phyloP scores from a whole-genome alignment of 495 filamentous ascomycete genomes.

The Neurospora terricola region DNA sequence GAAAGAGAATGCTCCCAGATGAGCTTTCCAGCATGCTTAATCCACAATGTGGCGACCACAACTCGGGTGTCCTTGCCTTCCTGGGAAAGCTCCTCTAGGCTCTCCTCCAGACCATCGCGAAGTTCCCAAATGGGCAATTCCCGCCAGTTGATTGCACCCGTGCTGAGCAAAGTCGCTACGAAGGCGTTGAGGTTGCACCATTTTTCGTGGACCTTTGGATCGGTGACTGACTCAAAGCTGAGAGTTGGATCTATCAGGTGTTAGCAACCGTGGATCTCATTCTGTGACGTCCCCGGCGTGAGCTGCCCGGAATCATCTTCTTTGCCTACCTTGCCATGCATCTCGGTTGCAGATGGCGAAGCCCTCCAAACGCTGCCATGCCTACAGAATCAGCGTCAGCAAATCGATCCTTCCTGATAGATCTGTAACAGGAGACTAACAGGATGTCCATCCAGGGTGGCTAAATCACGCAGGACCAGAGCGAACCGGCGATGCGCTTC shows the following conservation, averaged over 20 bases:
- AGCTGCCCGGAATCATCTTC: not conserved
- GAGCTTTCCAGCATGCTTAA: not conserved
- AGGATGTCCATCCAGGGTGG: not conserved
- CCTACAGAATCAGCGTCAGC: not conserved
- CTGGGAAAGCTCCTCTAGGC: not conserved
- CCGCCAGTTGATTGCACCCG: not conserved
- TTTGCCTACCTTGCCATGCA: not conserved
- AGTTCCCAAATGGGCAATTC: not conserved
- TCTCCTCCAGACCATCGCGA: not conserved
- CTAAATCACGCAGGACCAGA: not conserved
- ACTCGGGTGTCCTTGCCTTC: not conserved
- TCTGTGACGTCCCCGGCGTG: not conserved
- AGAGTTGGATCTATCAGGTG: not conserved
- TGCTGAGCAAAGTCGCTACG: not conserved
- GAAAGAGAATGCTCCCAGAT: not conserved
- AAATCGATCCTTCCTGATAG: not conserved
- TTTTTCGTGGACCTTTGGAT: not conserved
- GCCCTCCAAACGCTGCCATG: not conserved
- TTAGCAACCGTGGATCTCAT: not conserved
- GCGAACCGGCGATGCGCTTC: not conserved
- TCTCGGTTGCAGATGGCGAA: not conserved
- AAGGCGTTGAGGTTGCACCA: not conserved
- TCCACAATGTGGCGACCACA: not conserved
- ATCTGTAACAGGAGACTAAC: not conserved
- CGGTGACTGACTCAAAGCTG: not conserved